phyloP scores from a whole-genome alignment of 2,329 filamentous ascomycete species.

The Ascochyta lentis region DNA sequence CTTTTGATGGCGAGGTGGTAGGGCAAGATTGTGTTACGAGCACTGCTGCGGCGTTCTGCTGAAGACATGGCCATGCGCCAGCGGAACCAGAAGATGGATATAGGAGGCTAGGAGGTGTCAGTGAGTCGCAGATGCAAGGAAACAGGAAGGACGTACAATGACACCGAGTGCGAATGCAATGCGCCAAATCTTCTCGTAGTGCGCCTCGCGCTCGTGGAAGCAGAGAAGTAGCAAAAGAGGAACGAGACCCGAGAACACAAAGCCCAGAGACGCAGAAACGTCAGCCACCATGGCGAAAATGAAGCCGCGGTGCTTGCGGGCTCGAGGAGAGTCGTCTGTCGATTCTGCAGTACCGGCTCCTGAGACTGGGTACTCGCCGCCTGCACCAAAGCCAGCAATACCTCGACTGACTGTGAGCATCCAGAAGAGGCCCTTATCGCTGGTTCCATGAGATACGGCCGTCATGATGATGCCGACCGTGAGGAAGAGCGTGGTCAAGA shows the following conservation, averaged over 20 bases:
- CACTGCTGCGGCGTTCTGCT: slow-evolving; percentile 56
- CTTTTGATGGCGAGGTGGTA: slow-evolving; percentile 57
- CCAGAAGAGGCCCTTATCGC: slow-evolving; percentile 48
- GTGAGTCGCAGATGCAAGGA: not conserved
- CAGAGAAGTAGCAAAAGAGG: slow-evolving; percentile 60
- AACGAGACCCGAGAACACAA: slow-evolving; percentile 58
- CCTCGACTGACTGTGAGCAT: slow-evolving; percentile 55
- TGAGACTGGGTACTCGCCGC: slow-evolving; percentile 62
- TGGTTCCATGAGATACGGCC: slow-evolving; percentile 35
- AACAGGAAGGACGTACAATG: slow-evolving; percentile 29
- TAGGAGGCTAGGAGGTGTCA: slow-evolving; percentile 43
- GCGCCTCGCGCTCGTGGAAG: slow-evolving; percentile 53
- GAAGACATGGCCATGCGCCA: slow-evolving; percentile 60
- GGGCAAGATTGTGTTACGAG: slow-evolving; percentile 50
- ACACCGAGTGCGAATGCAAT: slow-evolving; percentile 59
- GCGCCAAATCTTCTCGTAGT: slow-evolving; percentile 57
- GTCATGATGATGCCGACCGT: slow-evolving; percentile 43
- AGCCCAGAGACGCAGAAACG: slow-evolving; percentile 59
- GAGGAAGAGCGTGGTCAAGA: slow-evolving; percentile 43
- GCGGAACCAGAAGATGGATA: slow-evolving; percentile 62
- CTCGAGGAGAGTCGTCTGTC: slow-evolving; percentile 56
- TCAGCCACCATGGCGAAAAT: slow-evolving; percentile 64
- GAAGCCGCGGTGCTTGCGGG: slow-evolving; percentile 59
- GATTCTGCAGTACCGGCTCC: slow-evolving; percentile 59
- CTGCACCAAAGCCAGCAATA: slow-evolving; percentile 52